A percentile compares a stretch with the other conserved stretches of the same genome.
These are phyloP conservation scores for Platismatia glauca DNA, from an alignment of 495 filamentous ascomycete genomes.

Conservation along the genomic window DNA sequence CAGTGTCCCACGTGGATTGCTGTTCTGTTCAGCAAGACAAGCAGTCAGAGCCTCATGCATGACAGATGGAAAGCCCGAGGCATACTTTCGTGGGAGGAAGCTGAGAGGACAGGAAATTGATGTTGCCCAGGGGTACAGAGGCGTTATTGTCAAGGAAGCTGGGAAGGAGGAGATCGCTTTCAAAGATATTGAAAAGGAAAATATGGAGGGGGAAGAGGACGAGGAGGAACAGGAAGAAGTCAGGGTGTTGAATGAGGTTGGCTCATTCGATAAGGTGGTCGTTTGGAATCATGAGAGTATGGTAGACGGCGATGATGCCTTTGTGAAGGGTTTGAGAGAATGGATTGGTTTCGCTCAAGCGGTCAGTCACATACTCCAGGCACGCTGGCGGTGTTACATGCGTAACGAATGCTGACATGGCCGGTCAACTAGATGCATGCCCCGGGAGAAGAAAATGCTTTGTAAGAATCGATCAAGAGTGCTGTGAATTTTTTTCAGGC, in stretches of 20 bases:
- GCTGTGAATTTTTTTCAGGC: neutral
- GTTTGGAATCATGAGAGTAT: conserved; percentile 77
- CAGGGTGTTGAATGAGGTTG: conserved; percentile 53
- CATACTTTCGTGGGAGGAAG: conserved; percentile 79
- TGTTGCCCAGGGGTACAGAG: conserved; percentile 68
- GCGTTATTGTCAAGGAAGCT: conserved; percentile 40
- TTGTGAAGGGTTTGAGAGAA: conserved; percentile 65
- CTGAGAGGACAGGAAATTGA: conserved; percentile 58
- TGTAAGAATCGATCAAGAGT: neutral
- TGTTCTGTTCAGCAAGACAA: neutral
- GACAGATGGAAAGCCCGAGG: conserved; percentile 42
- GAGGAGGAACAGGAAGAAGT: conserved; percentile 44
- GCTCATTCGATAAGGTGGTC: conserved; percentile 65
- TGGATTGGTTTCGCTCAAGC: conserved; percentile 72
- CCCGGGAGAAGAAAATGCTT: neutral
- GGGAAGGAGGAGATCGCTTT: conserved; percentile 31
- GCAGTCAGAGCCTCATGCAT: neutral
- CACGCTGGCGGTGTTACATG: neutral
- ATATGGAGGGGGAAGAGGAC: conserved; percentile 33
- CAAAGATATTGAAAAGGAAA: conserved; percentile 16
- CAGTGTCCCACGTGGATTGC: neutral
- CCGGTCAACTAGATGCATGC: conserved; percentile 8
- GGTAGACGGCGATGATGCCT: conserved; percentile 60
- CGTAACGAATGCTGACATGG: neutral
- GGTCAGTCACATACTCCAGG: conserved; percentile 26